Percentiles rank a stretch among this genome's conserved stretches.
These are phyloP conservation scores for Pythium myriotylum DNA, from an alignment of 352 stramenopile genomes.

Conservation along the genomic window DNA sequence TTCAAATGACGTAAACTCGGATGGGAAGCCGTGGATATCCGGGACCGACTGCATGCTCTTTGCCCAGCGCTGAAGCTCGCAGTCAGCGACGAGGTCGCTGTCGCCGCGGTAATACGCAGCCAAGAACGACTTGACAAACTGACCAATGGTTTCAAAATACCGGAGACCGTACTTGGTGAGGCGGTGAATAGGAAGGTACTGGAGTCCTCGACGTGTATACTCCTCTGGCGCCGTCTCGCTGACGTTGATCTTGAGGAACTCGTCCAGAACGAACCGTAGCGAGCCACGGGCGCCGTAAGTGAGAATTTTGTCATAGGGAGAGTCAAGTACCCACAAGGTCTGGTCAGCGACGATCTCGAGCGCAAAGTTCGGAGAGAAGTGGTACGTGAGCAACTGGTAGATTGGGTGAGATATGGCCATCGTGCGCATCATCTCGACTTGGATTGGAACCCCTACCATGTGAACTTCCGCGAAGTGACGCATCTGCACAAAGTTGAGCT, in stretches of 20 bases:
- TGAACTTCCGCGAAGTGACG: conserved; percentile 7
- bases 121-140: background rate
- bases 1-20: conserved; percentile 10
- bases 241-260: conserved; percentile 9
- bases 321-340: conserved; percentile 41
- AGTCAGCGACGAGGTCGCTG: conserved; percentile 9
- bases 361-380: conserved; percentile 38
- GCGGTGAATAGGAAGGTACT: conserved; percentile 27
- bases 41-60: conserved; percentile 24
- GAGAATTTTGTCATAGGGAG: conserved; percentile 40
- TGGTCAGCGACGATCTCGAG: conserved; percentile 29
- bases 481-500: conserved; percentile 17
- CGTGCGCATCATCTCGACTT: conserved; percentile 44
- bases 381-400: conserved; percentile 40
- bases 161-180: conserved; percentile 34
- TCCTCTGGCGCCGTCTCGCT: conserved; percentile 8
- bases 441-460: conserved; percentile 34
- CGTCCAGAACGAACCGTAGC: conserved; percentile 30
- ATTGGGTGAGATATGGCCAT: conserved; percentile 33
- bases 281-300: conserved; percentile 35
- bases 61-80: conserved; percentile 38
- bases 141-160: conserved; percentile 1
- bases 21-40: conserved; percentile 40
- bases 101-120: conserved; percentile 11
- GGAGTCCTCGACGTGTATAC: conserved; percentile 18